A percentile compares a stretch with the other conserved stretches of the same genome.
Conservation (phyloP, 2,329 filamentous ascomycete genomes). For the Nemania abortiva region DNA sequence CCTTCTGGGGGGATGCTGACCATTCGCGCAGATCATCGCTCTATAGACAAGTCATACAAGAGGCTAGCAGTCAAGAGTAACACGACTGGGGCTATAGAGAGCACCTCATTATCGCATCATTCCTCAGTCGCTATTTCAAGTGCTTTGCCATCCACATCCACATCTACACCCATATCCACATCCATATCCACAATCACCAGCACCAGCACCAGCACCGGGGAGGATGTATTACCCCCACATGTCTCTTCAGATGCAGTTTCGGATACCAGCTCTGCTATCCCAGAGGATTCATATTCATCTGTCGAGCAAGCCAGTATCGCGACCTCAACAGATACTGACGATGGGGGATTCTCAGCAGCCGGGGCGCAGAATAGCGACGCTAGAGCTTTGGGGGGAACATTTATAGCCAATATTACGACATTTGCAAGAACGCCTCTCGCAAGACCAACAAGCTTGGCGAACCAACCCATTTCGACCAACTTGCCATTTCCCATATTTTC, state of each 20-base stretch:
- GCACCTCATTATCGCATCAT: neutral
- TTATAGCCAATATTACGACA: constrained; percentile 33
- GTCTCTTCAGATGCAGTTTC: constrained; percentile 1
- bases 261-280: neutral
- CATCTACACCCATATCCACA: neutral
- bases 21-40: constrained; percentile 21
- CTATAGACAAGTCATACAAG: constrained; percentile 13
- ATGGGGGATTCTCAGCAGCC: constrained; percentile 1
- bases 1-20: constrained; percentile 33
- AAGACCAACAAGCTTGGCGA: constrained; percentile 17
- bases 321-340: neutral
- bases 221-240: constrained; percentile 13
- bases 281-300: constrained; percentile 2
- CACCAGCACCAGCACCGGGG: neutral
- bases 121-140: constrained; percentile 4
- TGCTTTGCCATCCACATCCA: neutral
- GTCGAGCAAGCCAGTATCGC: neutral
- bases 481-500: constrained; percentile 23
- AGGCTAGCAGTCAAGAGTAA: constrained; percentile 27
- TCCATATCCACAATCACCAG: neutral
- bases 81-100: constrained; percentile 14
- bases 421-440: constrained; percentile 27
- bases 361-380: constrained; percentile 4
- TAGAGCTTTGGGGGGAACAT: constrained; percentile 19
- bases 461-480: constrained; percentile 24